Percentiles rank a stretch among this genome's conserved stretches.
phyloP scores from a whole-genome alignment of 805 yeast species.

The Yarrowia keelungensis region DNA sequence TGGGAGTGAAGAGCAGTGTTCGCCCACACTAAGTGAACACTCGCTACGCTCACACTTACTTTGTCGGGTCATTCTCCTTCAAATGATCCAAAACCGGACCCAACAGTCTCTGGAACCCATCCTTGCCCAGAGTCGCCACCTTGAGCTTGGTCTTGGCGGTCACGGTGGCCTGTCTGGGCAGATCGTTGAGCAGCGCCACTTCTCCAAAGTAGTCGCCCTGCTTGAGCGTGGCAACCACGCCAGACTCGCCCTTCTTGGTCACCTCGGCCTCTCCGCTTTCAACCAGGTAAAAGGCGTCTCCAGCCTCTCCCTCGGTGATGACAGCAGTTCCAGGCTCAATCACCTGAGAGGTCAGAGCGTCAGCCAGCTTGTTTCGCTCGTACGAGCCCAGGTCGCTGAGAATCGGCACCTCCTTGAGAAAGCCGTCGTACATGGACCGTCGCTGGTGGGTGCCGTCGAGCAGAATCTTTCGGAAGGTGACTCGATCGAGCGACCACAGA shows the following conservation, averaged over 20 bases:
- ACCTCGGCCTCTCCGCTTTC: conserved; percentile 87
- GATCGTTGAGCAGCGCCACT: conserved; percentile 87
- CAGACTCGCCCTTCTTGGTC: conserved; percentile 60
- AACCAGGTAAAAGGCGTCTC: conserved; percentile 75
- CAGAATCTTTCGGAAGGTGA: conserved; percentile 89
- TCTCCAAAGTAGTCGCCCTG: conserved; percentile 97
- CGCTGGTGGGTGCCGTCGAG: conserved; percentile 89
- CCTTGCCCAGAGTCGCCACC: conserved; percentile 90
- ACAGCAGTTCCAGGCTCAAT: conserved; percentile 76
- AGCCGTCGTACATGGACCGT: conserved; percentile 88
- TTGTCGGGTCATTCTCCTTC: conserved; percentile 81
- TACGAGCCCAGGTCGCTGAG: conserved; percentile 73
- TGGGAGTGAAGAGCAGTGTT: too few species aligned
- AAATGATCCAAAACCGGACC: conserved; percentile 94
- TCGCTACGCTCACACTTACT: not conserved
- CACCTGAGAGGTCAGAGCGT: conserved; percentile 82
- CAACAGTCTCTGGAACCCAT: conserved; percentile 89
- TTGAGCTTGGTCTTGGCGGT: conserved; percentile 75
- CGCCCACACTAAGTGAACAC: too few species aligned
- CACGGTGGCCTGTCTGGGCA: conserved; percentile 94
- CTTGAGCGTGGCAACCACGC: conserved; percentile 63
- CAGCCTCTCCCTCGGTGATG: conserved; percentile 84
- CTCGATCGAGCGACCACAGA: conserved; percentile 92
- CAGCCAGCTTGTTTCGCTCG: conserved; percentile 91
- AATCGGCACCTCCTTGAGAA: conserved; percentile 85